A percentile compares a stretch with the other conserved stretches of the same genome.
These are phyloP conservation scores for Trichoderma atrobrunneum DNA, from an alignment of 2,329 filamentous ascomycete species.

Conservation along the genomic window DNA sequence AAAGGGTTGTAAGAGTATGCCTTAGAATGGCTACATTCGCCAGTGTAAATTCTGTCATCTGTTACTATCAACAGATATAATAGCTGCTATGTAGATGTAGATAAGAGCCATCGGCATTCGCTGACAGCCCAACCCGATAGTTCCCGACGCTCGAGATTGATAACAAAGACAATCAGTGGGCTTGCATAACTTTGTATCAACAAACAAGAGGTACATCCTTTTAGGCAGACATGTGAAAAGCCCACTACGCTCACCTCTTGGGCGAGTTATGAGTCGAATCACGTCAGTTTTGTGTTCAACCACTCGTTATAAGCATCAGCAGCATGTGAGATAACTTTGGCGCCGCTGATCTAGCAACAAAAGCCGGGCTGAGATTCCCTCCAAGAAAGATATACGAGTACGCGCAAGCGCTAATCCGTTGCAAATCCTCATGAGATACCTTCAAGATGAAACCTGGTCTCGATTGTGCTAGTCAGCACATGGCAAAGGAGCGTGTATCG, in stretches of 20 bases:
- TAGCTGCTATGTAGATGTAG: neutral
- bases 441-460: neutral
- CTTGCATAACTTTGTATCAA: conserved; percentile 1
- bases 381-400: neutral
- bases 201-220: neutral
- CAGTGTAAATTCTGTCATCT: neutral
- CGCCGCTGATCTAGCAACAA: neutral
- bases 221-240: neutral
- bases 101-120: neutral
- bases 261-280: neutral
- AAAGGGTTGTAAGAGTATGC: neutral
- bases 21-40: neutral
- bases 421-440: neutral
- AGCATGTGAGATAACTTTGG: conserved; percentile 2
- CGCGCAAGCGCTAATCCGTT: neutral
- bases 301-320: conserved; percentile 6
- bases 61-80: neutral
- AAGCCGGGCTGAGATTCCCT: neutral
- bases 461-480: neutral
- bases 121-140: neutral
- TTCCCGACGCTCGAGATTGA: neutral
- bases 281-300: neutral
- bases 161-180: neutral
- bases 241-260: neutral
- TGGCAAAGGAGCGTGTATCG: neutral